Evolutionary conservation across 108 stramenopile species (phyloP).

Genomic region (Skeletonema tropicum): DNA sequence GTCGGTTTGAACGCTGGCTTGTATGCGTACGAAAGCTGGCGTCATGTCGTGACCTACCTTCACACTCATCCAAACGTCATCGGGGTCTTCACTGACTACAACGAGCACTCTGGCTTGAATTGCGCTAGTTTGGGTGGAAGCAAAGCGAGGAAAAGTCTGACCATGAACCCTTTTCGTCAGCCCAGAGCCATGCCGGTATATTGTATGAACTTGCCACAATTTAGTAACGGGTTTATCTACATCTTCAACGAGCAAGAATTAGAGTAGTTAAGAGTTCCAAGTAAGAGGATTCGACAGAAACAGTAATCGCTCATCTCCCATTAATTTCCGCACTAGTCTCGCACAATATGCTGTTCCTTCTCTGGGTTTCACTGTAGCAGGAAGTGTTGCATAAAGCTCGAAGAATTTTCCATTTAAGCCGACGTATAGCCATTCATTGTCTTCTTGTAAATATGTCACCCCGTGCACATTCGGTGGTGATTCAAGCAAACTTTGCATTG

Average conservation of each 20-base stretch:
- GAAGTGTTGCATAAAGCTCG: constrained; percentile 64
- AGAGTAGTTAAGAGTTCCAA: constrained; percentile 50
- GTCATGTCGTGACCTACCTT: constrained; percentile 74
- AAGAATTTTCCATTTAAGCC: constrained; percentile 75
- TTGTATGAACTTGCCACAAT: constrained; percentile 90
- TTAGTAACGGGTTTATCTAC: constrained; percentile 89
- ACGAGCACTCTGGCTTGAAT: constrained; percentile 83
- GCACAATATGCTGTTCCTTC: constrained; percentile 68
- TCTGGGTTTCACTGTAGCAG: constrained; percentile 46
- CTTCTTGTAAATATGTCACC: constrained; percentile 71
- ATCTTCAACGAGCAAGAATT: constrained; percentile 82
- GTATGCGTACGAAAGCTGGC: constrained; percentile 86
- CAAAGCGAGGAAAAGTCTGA: constrained; percentile 58
- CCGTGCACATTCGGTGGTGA: constrained; percentile 68
- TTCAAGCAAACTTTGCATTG: constrained; percentile 63
- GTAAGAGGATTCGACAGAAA: constrained; percentile 70
- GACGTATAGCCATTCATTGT: constrained; percentile 62
- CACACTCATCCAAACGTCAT: constrained; percentile 57
- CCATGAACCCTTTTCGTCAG: constrained; percentile 87
- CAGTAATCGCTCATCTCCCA: constrained; percentile 62
- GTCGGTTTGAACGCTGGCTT: constrained; percentile 87
- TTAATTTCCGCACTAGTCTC: constrained; percentile 59
- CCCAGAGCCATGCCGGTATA: constrained; percentile 88
- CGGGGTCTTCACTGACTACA: constrained; percentile 91
- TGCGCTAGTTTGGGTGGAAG: constrained; percentile 83